Percentiles rank a stretch among this genome's conserved stretches.
These are phyloP conservation scores for Hyaloscypha hepaticicola DNA, from an alignment of 495 filamentous ascomycete genomes.

Conservation along the genomic window DNA sequence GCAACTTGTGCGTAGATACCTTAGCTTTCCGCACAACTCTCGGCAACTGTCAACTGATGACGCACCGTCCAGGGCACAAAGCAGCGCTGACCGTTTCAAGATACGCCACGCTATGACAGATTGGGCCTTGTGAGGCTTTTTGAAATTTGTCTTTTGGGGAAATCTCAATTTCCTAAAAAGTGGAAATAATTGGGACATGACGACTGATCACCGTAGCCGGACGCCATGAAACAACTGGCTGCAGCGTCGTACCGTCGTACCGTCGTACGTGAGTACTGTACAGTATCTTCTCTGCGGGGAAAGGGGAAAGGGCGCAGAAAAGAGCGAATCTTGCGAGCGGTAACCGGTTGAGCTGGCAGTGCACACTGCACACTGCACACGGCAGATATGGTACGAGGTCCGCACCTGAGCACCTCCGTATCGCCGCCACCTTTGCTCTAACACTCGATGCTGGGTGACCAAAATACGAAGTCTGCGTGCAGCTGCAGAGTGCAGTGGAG, in stretches of 20 bases:
- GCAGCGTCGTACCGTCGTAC: not conserved
- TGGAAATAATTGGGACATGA: not conserved
- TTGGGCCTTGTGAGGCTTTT: not conserved
- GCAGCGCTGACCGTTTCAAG: not conserved
- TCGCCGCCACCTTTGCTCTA: not conserved
- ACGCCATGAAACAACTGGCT: too few relatives aligned
- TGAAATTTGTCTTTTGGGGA: not conserved
- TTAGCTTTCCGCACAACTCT: too few relatives aligned
- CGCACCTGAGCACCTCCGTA: not conserved
- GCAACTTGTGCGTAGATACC: too few relatives aligned
- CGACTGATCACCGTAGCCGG: not conserved
- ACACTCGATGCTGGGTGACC: not conserved
- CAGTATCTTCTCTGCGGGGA: too few relatives aligned
- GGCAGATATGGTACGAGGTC: not conserved
- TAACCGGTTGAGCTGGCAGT: too few relatives aligned
- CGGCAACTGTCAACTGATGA: not conserved
- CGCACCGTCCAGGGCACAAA: not conserved
- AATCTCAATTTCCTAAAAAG: slow-evolving; percentile 3
- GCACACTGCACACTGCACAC: too few relatives aligned
- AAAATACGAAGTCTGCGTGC: not conserved
- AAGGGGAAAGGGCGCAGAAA: too few relatives aligned
- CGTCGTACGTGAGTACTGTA: too few relatives aligned
- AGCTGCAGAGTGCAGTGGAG: not conserved
- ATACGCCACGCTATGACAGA: not conserved
- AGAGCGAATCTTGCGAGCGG: too few relatives aligned